Percentiles rank a stretch among this genome's conserved stretches.
Evolutionary conservation across 1,284 basidiomycete species (phyloP).

Genomic region (Pseudozyma tsukubaensis): DNA sequence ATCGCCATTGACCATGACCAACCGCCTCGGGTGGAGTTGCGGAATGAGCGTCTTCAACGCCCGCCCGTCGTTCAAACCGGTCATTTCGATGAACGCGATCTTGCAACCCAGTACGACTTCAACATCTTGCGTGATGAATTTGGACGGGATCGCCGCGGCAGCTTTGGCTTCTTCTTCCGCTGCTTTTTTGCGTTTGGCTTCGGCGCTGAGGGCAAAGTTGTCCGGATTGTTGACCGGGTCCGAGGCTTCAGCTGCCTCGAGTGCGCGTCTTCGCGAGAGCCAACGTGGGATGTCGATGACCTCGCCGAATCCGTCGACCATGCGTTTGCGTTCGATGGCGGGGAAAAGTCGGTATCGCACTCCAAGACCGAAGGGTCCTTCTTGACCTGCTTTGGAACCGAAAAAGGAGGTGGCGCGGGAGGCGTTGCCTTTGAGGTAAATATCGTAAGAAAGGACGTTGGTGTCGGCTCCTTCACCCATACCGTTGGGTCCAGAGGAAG

Average conservation of each 20-base stretch:
- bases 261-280: slow-evolving; percentile 54
- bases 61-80: slow-evolving; percentile 93
- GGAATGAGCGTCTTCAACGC: slow-evolving; percentile 96
- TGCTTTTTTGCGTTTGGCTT: slow-evolving; percentile 76
- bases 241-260: slow-evolving; percentile 48
- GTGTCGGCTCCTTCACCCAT: slow-evolving; percentile 72
- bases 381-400: slow-evolving; percentile 70
- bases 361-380: slow-evolving; percentile 72
- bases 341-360: slow-evolving; percentile 96
- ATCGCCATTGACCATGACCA: slow-evolving; percentile 65
- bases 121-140: slow-evolving; percentile 82
- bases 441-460: slow-evolving; percentile 85
- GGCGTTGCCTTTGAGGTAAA: slow-evolving; percentile 94
- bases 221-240: slow-evolving; percentile 20
- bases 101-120: slow-evolving; percentile 84
- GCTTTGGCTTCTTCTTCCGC: slow-evolving; percentile 28
- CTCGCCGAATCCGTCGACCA: slow-evolving; percentile 96
- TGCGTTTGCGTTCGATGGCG: slow-evolving; percentile 88
- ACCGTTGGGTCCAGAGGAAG: slow-evolving; percentile 70
- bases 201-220: slow-evolving; percentile 62
- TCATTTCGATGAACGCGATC: slow-evolving; percentile 91
- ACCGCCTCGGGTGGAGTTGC: slow-evolving; percentile 86
- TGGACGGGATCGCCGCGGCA: slow-evolving; percentile 83
- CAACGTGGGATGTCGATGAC: slow-evolving; percentile 83
- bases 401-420: slow-evolving; percentile 83